These are phyloP conservation scores for Scheffersomyces stipitis DNA, from an alignment of 805 yeast species.

Conservation along the genomic window DNA sequence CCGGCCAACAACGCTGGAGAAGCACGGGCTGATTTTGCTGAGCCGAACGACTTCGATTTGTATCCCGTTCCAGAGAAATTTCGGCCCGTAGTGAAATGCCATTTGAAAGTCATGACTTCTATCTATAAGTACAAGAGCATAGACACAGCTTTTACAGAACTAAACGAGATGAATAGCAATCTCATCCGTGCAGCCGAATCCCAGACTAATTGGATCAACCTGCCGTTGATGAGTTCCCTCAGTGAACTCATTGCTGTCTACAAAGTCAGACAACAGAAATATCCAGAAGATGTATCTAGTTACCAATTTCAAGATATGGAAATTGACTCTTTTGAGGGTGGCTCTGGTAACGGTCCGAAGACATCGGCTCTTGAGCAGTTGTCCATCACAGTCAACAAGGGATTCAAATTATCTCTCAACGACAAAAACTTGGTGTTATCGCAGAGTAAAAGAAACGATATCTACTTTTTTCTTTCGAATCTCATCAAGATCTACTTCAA, in stretches of 20 bases:
- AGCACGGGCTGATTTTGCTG: conserved; percentile 28
- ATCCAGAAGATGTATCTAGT: conserved; percentile 20
- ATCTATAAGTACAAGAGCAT: conserved; percentile 32
- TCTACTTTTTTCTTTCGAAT: conserved; percentile 68
- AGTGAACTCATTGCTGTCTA: conserved; percentile 42
- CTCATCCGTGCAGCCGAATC: conserved; percentile 54
- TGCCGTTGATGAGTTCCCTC: conserved; percentile 39
- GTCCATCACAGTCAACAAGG: conserved; percentile 64
- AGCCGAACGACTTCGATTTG: conserved; percentile 42
- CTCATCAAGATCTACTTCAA: conserved; percentile 69
- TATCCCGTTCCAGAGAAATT: conserved; percentile 37
- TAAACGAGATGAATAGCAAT: conserved; percentile 42
- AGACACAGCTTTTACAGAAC: conserved; percentile 29
- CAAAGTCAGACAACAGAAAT: conserved; percentile 31
- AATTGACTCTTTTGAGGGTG: conserved; percentile 19
- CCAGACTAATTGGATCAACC: conserved; percentile 53
- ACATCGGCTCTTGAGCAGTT: conserved; percentile 47
- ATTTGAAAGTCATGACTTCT: conserved; percentile 36
- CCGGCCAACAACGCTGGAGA: conserved; percentile 33
- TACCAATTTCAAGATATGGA: conserved; percentile 19
- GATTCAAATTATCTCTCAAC: conserved; percentile 75
- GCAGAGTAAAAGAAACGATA: conserved; percentile 57
- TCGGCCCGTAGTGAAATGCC: conserved; percentile 29
- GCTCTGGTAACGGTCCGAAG: conserved; percentile 14
- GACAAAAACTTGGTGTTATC: conserved; percentile 61